Evolutionary conservation across 768 basidiomycete genomes (phyloP).

Genomic region (Trametes meyenii): DNA sequence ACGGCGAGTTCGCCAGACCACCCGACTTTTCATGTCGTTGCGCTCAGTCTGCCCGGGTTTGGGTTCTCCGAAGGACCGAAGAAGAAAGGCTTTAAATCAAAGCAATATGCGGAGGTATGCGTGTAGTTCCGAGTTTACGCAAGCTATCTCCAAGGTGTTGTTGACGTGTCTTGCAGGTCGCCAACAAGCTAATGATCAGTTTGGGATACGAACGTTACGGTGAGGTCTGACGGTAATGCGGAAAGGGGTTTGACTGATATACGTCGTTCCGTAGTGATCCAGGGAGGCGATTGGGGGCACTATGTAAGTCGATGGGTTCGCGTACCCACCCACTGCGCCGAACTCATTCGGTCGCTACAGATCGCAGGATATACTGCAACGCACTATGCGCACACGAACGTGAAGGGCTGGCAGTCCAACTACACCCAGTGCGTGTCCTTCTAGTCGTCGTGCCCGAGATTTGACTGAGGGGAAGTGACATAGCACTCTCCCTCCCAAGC

Average conservation of each 20-base stretch:
- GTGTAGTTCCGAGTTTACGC: neutral
- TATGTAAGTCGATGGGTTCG: conserved; percentile 29
- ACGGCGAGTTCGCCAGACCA: conserved; percentile 24
- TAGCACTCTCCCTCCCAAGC: conserved; percentile 34
- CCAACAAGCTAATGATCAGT: conserved; percentile 29
- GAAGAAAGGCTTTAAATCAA: conserved; percentile 31
- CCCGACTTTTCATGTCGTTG: conserved; percentile 35
- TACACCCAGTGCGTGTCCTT: conserved; percentile 28
- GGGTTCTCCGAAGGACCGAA: conserved; percentile 31
- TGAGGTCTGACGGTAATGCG: conserved; percentile 6
- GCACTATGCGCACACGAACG: conserved; percentile 31
- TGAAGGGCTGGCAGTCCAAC: conserved; percentile 40
- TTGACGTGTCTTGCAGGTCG: neutral
- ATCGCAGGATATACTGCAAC: conserved; percentile 32
- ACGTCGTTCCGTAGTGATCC: conserved; percentile 37
- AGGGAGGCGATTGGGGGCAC: conserved; percentile 53
- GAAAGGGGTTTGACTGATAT: neutral
- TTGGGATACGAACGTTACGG: conserved; percentile 31
- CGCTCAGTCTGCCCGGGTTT: conserved; percentile 32
- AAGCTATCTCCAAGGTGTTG: neutral
- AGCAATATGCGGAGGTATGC: conserved; percentile 32
- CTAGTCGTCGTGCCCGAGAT: conserved; percentile 1
- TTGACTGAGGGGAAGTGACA: conserved; percentile 16
- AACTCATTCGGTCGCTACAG: conserved; percentile 25
- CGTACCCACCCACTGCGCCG: neutral